Conservation (phyloP, 176 grass and related monocot genomes). For the Oryza brachyantha region DNA sequence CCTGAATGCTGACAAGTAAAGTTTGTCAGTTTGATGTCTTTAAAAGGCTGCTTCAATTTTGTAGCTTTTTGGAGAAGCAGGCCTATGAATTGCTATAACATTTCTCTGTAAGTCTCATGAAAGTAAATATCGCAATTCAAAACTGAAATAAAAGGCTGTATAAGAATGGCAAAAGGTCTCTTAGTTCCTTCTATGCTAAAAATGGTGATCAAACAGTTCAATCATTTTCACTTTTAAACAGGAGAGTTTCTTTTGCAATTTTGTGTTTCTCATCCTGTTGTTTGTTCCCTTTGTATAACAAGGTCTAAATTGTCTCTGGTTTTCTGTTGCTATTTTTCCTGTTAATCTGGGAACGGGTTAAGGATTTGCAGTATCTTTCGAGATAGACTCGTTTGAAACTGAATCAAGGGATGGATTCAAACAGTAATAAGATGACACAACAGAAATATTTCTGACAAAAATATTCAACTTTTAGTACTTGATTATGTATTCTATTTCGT, state of each 20-base stretch:
- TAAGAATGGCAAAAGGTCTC: background rate
- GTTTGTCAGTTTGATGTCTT: background rate
- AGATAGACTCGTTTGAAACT: background rate
- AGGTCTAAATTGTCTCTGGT: background rate
- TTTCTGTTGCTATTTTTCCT: background rate
- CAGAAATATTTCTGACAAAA: background rate
- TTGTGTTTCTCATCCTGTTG: background rate
- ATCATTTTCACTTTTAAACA: background rate
- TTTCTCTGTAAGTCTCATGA: background rate
- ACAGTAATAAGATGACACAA: background rate
- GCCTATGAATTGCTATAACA: background rate
- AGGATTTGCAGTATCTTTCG: background rate
- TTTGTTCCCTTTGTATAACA: background rate
- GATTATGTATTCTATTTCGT: background rate
- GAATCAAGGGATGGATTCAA: background rate
- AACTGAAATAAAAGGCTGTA: background rate
- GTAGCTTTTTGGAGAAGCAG: background rate
- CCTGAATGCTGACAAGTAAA: background rate
- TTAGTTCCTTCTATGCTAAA: background rate
- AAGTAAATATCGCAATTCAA: background rate
- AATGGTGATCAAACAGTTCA: background rate
- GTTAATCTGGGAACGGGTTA: background rate
- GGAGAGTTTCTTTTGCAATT: background rate
- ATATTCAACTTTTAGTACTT: background rate
- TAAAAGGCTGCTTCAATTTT: background rate